A percentile compares a stretch with the other conserved stretches of the same genome.
phyloP scores from a whole-genome alignment of 169 alveolate genomes.

The Plasmodium billcollinsi region DNA sequence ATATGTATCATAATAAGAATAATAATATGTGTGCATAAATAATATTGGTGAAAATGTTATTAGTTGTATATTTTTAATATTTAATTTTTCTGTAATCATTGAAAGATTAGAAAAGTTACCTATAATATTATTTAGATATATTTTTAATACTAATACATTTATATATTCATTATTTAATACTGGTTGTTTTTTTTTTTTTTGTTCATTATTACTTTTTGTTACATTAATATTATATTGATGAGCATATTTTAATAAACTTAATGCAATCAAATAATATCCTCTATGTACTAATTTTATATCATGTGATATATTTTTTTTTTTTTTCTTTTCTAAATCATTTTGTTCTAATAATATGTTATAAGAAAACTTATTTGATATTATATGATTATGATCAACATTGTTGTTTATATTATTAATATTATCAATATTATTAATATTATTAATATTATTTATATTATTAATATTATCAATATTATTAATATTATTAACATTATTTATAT shows the following conservation, averaged over 20 bases:
- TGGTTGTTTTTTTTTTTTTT: constrained; percentile 34
- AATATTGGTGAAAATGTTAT: constrained; percentile 55
- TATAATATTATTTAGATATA: constrained; percentile 35
- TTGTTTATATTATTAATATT: constrained; percentile 8
- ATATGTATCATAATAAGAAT: constrained; percentile 38
- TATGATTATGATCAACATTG: background rate
- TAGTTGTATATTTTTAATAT: constrained; percentile 61
- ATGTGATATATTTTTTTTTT: background rate
- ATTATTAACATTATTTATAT: background rate
- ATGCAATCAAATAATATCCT: constrained; percentile 24
- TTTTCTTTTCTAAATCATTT: background rate
- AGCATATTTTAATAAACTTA: constrained; percentile 46
- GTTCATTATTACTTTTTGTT: constrained; percentile 38
- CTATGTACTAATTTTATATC: constrained; percentile 8
- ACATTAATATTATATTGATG: constrained; percentile 17
- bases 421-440: background rate
- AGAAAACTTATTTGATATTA: background rate
- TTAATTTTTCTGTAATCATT: constrained; percentile 23
- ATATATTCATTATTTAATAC: constrained; percentile 49
- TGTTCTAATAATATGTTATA: constrained; percentile 1
- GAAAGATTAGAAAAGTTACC: constrained; percentile 48
- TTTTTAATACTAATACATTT: constrained; percentile 37
- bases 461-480: background rate
- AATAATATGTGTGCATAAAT: constrained; percentile 33
- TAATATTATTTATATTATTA: background rate